A percentile compares a stretch with the other conserved stretches of the same genome.
Evolutionary conservation across 2,329 filamentous ascomycete species (phyloP).

Genomic region (Ophiocordyceps camponoti-saundersi): DNA sequence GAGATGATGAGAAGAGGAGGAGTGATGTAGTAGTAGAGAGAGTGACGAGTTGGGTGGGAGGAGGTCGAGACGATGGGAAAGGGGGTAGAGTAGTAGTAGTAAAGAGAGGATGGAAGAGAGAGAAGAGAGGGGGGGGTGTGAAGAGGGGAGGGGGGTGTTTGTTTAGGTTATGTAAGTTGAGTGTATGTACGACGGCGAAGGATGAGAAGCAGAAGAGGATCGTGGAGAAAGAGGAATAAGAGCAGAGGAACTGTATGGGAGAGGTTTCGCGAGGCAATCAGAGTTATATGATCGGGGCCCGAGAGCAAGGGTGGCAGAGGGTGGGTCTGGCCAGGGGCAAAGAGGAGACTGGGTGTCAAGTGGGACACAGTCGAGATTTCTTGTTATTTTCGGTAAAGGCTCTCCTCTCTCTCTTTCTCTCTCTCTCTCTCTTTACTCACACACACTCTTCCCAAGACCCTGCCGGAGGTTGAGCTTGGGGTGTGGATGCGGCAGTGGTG

Average conservation of each 20-base stretch:
- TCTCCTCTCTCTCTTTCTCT: no score
- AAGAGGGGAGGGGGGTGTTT: not conserved
- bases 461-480: not conserved
- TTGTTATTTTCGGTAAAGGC: constrained; percentile 3
- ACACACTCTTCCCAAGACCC: constrained; percentile 1
- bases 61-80: not conserved
- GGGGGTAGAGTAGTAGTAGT: not conserved
- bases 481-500: constrained; percentile 3
- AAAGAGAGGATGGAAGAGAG: not conserved
- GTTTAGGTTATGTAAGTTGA: constrained; percentile 1
- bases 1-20: not conserved
- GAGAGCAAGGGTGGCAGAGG: constrained; percentile 3
- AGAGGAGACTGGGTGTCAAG: constrained; percentile 3
- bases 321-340: constrained; percentile 4
- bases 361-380: constrained; percentile 2
- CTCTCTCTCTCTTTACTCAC: no score
- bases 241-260: not conserved
- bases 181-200: not conserved
- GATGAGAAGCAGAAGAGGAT: not conserved
- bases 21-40: not conserved
- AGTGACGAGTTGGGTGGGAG: not conserved
- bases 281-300: constrained; percentile 4
- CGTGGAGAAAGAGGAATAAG: not conserved
- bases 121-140: not conserved
- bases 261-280: constrained; percentile 1